Base-by-base conservation (phyloP, 208 protist genomes). In the Angomonas deanei region DNA sequence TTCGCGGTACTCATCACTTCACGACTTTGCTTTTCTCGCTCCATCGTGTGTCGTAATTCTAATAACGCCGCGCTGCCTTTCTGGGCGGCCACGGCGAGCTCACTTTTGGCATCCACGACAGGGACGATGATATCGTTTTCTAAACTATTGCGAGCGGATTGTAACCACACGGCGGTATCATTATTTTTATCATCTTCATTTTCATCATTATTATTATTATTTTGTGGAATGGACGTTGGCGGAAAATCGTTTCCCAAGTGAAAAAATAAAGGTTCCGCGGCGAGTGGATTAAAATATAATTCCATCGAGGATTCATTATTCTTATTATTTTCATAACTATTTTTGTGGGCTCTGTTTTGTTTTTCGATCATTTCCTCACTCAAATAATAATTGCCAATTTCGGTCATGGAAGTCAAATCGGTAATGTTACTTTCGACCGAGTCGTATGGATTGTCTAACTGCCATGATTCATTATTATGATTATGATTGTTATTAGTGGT, bases 101-200 rank as follows among this genome's bases (percentile, higher is more conserved):
- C 50, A 61, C 81, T 86, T 8, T 52, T 53, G 31, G 66, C 15
- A 63, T 71, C 84, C 13, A 89, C 83, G 0, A 89, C 75, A 4
- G 88, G 88, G 17, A 94, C 49, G 26, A 94, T 84, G 60, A 94
- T 91, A 54, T 82, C 76, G n/a, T 70, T 59, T n/a, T 80, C 70
- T 1, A 67, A 58, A 19, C 23, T 75, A n/a, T 31, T 66, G 24
- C 66, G 42, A 17, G 60, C 56, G 21, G 61, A 55, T n/a, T 48
- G 53, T 28, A 78, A 6, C 48, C 66, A 68, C 23, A 32, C 11
- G 0, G 34, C 28, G 10, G 62, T 39, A 1, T 21, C 33, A 30
- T 1, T 34, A 46, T 11, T 34, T 11, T 27, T 39, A 11, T 68
- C 58, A 19, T 32, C 62, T 2, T 68, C 61, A 8, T 31, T 28